These are phyloP conservation scores for Lipomyces orientalis DNA, from an alignment of 805 yeast species.

Conservation along the genomic window DNA sequence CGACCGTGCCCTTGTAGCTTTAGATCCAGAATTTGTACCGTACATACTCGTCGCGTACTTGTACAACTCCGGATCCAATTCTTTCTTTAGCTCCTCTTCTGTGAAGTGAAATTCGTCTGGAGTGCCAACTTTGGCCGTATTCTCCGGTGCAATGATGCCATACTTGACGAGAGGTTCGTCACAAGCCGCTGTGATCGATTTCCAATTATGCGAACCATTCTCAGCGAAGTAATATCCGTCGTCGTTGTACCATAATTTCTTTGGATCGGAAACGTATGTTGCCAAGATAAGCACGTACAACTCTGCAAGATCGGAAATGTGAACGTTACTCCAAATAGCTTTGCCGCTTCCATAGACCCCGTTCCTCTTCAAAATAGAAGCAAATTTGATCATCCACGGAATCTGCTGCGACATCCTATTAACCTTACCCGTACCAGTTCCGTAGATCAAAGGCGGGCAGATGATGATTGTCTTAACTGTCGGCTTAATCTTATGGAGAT, in stretches of 20 bases:
- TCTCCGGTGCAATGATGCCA: conserved; percentile 17
- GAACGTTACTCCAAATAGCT: conserved; percentile 49
- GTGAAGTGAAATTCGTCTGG: conserved; percentile 11
- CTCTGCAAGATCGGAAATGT: conserved; percentile 47
- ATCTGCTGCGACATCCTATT: conserved; percentile 45
- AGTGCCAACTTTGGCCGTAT: conserved; percentile 22
- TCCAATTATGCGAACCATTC: conserved; percentile 46
- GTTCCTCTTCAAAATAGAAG: conserved; percentile 39
- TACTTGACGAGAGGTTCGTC: conserved; percentile 39
- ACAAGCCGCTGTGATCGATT: conserved; percentile 41
- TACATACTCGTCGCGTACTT: conserved; percentile 2
- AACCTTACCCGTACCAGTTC: conserved; percentile 46
- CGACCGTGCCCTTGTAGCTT: conserved; percentile 24
- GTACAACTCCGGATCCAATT: not conserved
- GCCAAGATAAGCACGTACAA: conserved; percentile 43
- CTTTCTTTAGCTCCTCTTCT: not conserved
- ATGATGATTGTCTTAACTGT: conserved; percentile 45
- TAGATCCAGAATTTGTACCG: conserved; percentile 21
- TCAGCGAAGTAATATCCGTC: conserved; percentile 50
- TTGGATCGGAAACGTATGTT: conserved; percentile 39
- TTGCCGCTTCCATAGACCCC: conserved; percentile 46
- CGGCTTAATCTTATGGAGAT: conserved; percentile 45
- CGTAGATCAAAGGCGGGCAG: conserved; percentile 49
- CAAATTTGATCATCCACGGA: conserved; percentile 42
- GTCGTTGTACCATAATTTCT: conserved; percentile 43